These are phyloP conservation scores for Suhomyces chickasaworum DNA, from an alignment of 1,139 yeast species.

Conservation along the genomic window DNA sequence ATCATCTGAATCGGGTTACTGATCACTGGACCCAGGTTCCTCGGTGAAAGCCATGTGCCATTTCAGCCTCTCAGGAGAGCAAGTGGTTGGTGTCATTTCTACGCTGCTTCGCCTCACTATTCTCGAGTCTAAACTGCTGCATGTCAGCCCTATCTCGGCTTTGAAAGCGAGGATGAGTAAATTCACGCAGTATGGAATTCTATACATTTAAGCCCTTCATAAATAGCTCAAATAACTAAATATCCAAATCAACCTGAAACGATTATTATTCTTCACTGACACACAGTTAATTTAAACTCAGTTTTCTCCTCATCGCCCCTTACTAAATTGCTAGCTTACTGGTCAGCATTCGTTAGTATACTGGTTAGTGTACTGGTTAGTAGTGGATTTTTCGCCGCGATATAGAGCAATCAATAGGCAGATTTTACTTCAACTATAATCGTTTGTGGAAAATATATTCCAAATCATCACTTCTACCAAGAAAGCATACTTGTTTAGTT, in stretches of 20 bases:
- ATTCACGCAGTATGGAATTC: background rate
- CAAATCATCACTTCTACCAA: background rate
- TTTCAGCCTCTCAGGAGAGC: too few relatives aligned
- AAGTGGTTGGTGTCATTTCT: background rate
- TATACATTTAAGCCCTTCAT: too few relatives aligned
- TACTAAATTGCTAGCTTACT: background rate
- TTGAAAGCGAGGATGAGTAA: background rate
- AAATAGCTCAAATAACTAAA: too few relatives aligned
- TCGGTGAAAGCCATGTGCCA: too few relatives aligned
- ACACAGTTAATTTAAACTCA: too few relatives aligned
- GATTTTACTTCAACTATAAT: background rate
- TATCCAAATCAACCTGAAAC: too few relatives aligned
- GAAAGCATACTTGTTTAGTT: too few relatives aligned
- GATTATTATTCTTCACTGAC: too few relatives aligned
- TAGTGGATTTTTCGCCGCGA: background rate
- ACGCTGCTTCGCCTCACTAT: background rate
- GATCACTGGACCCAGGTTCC: too few relatives aligned
- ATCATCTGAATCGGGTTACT: too few relatives aligned
- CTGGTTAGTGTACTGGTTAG: background rate
- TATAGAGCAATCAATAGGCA: constrained; percentile 2
- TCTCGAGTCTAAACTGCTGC: background rate
- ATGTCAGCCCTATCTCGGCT: background rate
- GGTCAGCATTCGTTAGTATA: background rate
- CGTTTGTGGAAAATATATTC: background rate
- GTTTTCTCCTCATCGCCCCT: too few relatives aligned